Percentiles rank a stretch among this genome's conserved stretches.
Evolutionary conservation across 108 stramenopile genomes (phyloP).

Genomic region (Stephanodiscus triporus): DNA sequence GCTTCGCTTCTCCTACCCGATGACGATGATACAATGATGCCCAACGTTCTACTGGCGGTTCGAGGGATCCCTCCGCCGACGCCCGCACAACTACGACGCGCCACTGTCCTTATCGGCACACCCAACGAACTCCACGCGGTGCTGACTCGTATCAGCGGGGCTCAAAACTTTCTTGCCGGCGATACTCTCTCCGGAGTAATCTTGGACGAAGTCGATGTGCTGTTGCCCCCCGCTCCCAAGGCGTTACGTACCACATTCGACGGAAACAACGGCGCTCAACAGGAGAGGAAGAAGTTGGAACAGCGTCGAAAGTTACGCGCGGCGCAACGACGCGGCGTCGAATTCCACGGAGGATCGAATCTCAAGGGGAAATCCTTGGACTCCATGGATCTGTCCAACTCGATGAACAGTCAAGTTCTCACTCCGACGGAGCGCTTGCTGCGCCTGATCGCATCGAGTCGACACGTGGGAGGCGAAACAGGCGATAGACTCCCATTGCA

Average conservation of each 20-base stretch:
- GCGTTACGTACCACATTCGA: constrained; percentile 55
- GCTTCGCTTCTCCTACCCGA: constrained; percentile 40
- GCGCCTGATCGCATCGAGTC: constrained; percentile 37
- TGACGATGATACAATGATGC: background rate
- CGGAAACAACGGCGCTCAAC: constrained; percentile 12
- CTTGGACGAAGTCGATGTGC: constrained; percentile 64
- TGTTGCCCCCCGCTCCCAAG: constrained; percentile 55
- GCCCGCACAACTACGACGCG: constrained; percentile 30
- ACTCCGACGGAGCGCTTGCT: constrained; percentile 53
- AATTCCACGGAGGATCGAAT: constrained; percentile 38
- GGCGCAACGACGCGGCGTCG: constrained; percentile 53
- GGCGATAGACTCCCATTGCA: constrained; percentile 30
- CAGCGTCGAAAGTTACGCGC: constrained; percentile 58
- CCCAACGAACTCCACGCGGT: constrained; percentile 53
- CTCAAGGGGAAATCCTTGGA: constrained; percentile 13
- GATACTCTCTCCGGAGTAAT: constrained; percentile 50
- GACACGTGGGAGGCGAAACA: constrained; percentile 24
- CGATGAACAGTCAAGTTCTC: constrained; percentile 35
- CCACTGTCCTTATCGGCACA: constrained; percentile 54
- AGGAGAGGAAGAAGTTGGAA: constrained; percentile 42
- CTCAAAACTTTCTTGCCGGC: constrained; percentile 48
- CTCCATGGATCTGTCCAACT: constrained; percentile 8
- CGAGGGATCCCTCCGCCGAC: constrained; percentile 51
- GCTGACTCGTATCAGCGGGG: constrained; percentile 52
- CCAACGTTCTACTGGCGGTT: constrained; percentile 49